Evolutionary conservation across 2,329 filamentous ascomycete genomes (phyloP), one percentile per base, ranked within the genome.

Genomic region (Thelonectria blattea): DNA sequence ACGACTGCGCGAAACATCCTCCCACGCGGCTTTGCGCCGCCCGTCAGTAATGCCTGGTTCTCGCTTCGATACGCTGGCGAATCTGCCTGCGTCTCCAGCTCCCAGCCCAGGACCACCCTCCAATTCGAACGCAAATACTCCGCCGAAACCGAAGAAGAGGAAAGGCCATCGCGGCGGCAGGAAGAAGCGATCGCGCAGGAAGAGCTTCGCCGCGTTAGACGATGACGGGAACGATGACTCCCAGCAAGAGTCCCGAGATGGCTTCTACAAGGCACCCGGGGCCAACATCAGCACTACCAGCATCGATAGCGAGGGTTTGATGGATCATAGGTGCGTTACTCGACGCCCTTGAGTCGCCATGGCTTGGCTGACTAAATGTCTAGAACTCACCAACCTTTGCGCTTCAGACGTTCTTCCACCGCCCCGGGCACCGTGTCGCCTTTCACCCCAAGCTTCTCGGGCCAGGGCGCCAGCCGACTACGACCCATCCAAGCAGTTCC

Each of bases 301-400:
- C 75, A 80, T 98, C 64, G 94, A 97, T 67, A 97, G 93, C 74
- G 90, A 96, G 73, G 89, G 87, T 8, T 79, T 98, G 67, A 80
- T 98, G 17, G 94, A 98, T 76, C 94, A 98, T 76, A 86, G 92
- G 88, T 91, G 78, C 63, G 78, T 64, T 49, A 11, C 42, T 24
- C 20, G 27, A 9, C 24, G 24, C 17, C 43, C 34, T 49, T 49
- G 39, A 27, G 22, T 12, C 18, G 48, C 55, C 50, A 51, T 42
- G 32, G 52, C n/a, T 50, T 9, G 14, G 7, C 61, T 64, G 7
- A 61, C 43, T 27, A 15, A 5, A 6, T 9, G 47, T 60, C 27
- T 10, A 88, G 86, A 68, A 81, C 85, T 51, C 88, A 89, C 65
- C 83, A 82, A 48, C 77, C 78, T 63, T 83, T 91, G 78, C 85